Conservation (phyloP, 192 early-diverging fungal species). For the Paraglomus occultum region DNA sequence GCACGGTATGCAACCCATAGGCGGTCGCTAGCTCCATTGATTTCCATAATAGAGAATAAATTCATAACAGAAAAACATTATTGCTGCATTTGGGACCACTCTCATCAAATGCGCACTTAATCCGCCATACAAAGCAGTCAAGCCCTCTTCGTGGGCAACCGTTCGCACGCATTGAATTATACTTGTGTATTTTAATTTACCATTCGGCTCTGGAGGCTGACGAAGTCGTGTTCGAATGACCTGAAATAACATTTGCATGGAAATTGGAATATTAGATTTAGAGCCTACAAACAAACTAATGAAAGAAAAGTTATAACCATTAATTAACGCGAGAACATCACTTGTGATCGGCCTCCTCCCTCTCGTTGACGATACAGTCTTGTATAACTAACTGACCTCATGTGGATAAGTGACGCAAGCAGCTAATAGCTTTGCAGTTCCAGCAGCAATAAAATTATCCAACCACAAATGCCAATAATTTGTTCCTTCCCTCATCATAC, state of each 20-base stretch:
- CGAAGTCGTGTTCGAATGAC: conserved; percentile 81
- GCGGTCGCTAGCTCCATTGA: conserved; percentile 24
- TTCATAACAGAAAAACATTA: conserved; percentile 90
- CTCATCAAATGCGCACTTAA: conserved; percentile 92
- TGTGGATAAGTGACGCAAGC: conserved; percentile 92
- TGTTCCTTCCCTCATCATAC: conserved; percentile 23
- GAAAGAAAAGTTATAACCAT: no score
- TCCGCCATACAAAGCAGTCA: conserved; percentile 89
- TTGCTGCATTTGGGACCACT: conserved; percentile 94
- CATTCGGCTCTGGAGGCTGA: conserved; percentile 71
- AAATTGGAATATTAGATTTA: no score
- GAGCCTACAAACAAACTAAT: no score
- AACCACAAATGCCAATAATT: conserved; percentile 67
- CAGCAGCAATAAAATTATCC: conserved; percentile 82
- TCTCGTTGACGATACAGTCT: no score
- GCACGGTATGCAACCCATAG: no score
- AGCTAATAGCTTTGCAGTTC: conserved; percentile 82
- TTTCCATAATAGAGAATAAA: conserved; percentile 56
- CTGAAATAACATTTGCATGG: conserved; percentile 20
- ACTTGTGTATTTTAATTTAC: conserved; percentile 73
- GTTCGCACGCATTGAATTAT: conserved; percentile 53
- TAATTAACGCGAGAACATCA: no score
- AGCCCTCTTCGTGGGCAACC: conserved; percentile 78
- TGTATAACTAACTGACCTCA: conserved; percentile 57
- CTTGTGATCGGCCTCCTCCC: no score